Evolutionary conservation across 495 filamentous ascomycete genomes (phyloP), one percentile per base, ranked within the genome.

Genomic region (Penicillium nucicola): DNA sequence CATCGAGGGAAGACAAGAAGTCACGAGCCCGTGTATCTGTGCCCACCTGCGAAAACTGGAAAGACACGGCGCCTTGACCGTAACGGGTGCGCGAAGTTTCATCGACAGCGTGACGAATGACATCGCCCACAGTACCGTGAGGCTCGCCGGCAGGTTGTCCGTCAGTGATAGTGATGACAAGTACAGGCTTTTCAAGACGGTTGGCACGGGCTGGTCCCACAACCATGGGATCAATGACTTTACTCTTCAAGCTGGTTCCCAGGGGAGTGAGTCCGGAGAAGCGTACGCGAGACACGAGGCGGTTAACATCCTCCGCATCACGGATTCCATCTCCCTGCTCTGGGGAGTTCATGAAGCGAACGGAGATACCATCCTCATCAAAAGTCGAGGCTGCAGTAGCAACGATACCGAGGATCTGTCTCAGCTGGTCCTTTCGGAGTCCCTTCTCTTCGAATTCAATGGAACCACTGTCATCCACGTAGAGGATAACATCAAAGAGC

Each of bases 11-110:
- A 8, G 64, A 63, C 20, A 89, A 68, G 68, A 87, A 89, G 38
- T 82, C 78, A 25, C 80, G 77, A 8, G 86, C 85, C 43, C 79
- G 76, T 57, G 74, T 65, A 56, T 89, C 85, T 50, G 84, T 86
- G 51, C 85, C 85, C 39, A 89, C 85, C 58, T 89, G 86, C 7
- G 85, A 84, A 61, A 89, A 88, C 57, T 88, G 84, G 74, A 88
- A 88, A 2, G 77, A 70, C 35, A 87, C 63, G 3, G 80, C 81
- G 50, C 77, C 77, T 11, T 66, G 65, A 14, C 78, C 79, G 51
- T 74, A 79, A 28, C 61, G 72, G 34, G 62, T 75, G 18, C 73
- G 68, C 10, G 66, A 57, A 7, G 80, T 58, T 52, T 82, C 68
- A 10, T 67, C 59, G 23, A 72, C 55, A 1, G 79, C 75, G 54